Base-by-base conservation (phyloP, 2,329 filamentous ascomycete genomes). In the Didymella glomerata region DNA sequence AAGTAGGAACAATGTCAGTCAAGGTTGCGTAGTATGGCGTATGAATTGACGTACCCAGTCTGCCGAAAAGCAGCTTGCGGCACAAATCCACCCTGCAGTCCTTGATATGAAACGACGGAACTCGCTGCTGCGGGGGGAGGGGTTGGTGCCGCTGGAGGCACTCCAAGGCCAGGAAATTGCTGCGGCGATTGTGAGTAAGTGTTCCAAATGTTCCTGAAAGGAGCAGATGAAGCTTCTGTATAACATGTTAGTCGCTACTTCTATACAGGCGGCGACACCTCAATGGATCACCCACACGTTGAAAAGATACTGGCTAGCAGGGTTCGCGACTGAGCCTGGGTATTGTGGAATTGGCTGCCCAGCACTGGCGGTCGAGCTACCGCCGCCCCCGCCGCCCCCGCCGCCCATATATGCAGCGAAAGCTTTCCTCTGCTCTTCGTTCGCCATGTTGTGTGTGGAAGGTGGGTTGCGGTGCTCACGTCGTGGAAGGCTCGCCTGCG, bases 341-440 rank as follows among this genome's bases (percentile, higher is more conserved):
- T 68, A 65, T 40, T 68, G 66, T 22, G 65, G 46, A 36, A 64
- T 51, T 51, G 67, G 54, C 54, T 67, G 65, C 48, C 55, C 57
- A 54, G 49, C 47, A 30, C 48, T 62, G 52, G 45, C 48, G 4
- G 50, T 51, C 51, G 56, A 59, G 30, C 42, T 45, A 25, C 36
- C 34, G 18, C 58, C 45, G 27, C 62, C 36, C n/a, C 58, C 45
- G 30, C 62, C 60, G 20, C 54, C 62, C 58, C 70, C 66, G 20
- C 54, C 62, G 60, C 70, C 66, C 72, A 75, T 73, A 53, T 72
- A 74, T 48, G 68, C 65, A 36, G 65, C 65, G 57, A 73, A 75
- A 7, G 71, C 72, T 48, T 63, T 68, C 51, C 65, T 59, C 50
- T 73, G 69, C 60, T 74, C 72, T 41, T 72, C 71, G 52, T 68